Conservation (phyloP, 2,329 filamentous ascomycete genomes). For the Microcyclosporella mali region DNA sequence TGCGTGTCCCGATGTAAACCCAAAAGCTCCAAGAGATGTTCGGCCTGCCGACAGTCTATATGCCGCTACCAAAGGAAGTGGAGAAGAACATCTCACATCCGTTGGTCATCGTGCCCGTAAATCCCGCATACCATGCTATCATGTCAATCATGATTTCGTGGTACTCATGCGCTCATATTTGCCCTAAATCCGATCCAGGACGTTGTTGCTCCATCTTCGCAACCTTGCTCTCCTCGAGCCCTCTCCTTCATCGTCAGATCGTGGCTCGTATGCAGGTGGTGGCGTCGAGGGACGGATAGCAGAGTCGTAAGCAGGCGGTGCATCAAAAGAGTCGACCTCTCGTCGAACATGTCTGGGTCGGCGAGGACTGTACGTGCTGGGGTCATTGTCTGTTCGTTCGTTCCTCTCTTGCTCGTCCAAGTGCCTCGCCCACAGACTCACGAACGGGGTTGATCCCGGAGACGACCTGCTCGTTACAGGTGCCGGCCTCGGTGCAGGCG, state of each 20-base stretch:
- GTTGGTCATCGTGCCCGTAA: too few species aligned
- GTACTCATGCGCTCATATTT: not conserved
- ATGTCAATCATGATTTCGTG: too few species aligned
- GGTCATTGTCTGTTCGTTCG: conserved; percentile 8
- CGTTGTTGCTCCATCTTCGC: conserved; percentile 8
- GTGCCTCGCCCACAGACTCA: conserved; percentile 27
- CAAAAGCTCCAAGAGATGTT: too few species aligned
- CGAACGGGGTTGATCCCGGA: conserved; percentile 22
- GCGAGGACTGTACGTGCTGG: conserved; percentile 12
- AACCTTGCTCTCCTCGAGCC: conserved; percentile 5
- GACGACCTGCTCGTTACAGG: not conserved
- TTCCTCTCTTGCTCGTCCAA: conserved; percentile 22
- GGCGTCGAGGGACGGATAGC: conserved; percentile 24
- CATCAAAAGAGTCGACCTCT: conserved; percentile 23
- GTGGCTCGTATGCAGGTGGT: conserved; percentile 29
- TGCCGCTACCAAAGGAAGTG: too few species aligned
- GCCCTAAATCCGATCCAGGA: not conserved
- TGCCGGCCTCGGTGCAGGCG: conserved; percentile 5
- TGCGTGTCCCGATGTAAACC: too few species aligned
- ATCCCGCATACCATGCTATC: too few species aligned
- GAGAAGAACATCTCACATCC: too few species aligned
- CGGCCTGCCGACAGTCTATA: too few species aligned
- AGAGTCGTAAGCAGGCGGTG: conserved; percentile 28
- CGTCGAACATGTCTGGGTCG: conserved; percentile 22
- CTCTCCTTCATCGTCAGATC: conserved; percentile 24